Evolutionary conservation across 495 filamentous ascomycete genomes (phyloP).

Genomic region (Parmelia sp.): DNA sequence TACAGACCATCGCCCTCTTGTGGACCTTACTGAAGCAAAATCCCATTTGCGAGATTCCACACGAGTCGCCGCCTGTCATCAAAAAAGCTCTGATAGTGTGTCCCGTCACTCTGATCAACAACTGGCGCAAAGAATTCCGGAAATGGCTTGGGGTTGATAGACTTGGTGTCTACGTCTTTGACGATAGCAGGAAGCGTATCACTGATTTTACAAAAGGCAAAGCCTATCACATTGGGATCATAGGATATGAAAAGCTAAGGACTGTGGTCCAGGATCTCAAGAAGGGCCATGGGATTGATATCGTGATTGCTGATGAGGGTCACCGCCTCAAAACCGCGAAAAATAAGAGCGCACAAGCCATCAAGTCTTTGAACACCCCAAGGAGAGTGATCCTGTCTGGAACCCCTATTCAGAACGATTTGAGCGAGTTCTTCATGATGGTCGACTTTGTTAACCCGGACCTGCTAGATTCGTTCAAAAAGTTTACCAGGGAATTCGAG

Average conservation of each 20-base stretch:
- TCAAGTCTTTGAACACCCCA: constrained; percentile 62
- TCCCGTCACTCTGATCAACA: constrained; percentile 70
- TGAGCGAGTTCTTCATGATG: constrained; percentile 72
- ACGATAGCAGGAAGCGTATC: constrained; percentile 58
- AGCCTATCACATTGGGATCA: constrained; percentile 71
- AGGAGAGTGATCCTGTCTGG: constrained; percentile 67
- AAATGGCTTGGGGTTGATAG: constrained; percentile 78
- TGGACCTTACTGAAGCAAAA: constrained; percentile 83
- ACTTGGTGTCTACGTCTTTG: constrained; percentile 68
- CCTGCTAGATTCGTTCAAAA: constrained; percentile 58
- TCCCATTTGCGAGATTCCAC: constrained; percentile 51
- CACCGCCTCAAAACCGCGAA: constrained; percentile 75
- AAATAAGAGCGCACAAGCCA: constrained; percentile 73
- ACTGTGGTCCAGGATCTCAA: constrained; percentile 62
- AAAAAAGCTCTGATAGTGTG: constrained; percentile 79
- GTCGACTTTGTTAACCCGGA: constrained; percentile 78
- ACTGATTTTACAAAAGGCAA: constrained; percentile 74
- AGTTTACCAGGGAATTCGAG: constrained; percentile 70
- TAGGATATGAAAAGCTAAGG: constrained; percentile 74
- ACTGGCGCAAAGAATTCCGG: constrained; percentile 73
- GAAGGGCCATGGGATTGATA: constrained; percentile 59
- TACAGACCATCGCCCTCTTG: constrained; percentile 70
- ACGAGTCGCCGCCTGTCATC: constrained; percentile 47
- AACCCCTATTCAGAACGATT: constrained; percentile 75
- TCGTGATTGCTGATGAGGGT: constrained; percentile 77